A percentile compares a stretch with the other conserved stretches of the same genome.
These are phyloP conservation scores for Starmerella davenportii DNA, from an alignment of 805 yeast species.

Conservation along the genomic window DNA sequence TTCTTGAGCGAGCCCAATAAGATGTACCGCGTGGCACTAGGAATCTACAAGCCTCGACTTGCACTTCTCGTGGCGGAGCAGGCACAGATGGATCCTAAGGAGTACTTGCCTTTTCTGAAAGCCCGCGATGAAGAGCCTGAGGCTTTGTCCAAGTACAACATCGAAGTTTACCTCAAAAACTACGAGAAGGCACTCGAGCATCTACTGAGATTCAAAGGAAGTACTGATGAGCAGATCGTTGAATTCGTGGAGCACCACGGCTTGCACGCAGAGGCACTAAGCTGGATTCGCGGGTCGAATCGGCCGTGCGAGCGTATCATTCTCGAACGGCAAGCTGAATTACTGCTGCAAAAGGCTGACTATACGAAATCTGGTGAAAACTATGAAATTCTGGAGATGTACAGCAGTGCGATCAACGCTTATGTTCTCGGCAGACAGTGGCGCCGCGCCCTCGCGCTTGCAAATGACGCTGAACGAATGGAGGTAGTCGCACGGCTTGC, in stretches of 20 bases:
- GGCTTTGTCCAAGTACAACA: conserved; percentile 49
- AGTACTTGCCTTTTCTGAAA: conserved; percentile 82
- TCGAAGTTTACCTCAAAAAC: conserved; percentile 61
- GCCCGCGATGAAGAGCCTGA: conserved; percentile 50
- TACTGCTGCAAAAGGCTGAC: conserved; percentile 36
- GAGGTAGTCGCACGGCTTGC: conserved; percentile 46
- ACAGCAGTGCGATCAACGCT: conserved; percentile 46
- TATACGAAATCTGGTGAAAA: conserved; percentile 63
- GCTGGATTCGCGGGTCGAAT: not conserved
- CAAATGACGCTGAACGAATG: conserved; percentile 23
- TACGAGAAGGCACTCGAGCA: conserved; percentile 51
- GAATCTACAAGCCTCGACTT: conserved; percentile 64
- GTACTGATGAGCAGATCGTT: conserved; percentile 34
- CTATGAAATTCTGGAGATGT: conserved; percentile 48
- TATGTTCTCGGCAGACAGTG: conserved; percentile 58
- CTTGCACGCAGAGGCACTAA: conserved; percentile 51
- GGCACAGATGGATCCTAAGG: conserved; percentile 95
- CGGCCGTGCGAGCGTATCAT: conserved; percentile 21
- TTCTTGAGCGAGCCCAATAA: conserved; percentile 78
- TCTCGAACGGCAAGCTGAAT: conserved; percentile 42
- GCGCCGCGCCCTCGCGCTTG: conserved; percentile 62
- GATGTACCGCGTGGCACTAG: conserved; percentile 61
- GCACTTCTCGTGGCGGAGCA: conserved; percentile 81
- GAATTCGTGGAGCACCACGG: conserved; percentile 52
- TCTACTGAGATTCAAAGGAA: conserved; percentile 27